Percentiles rank a stretch among this genome's conserved stretches.
Evolutionary conservation across 2,329 filamentous ascomycete species (phyloP).

Genomic region (Aaosphaeria arxii): DNA sequence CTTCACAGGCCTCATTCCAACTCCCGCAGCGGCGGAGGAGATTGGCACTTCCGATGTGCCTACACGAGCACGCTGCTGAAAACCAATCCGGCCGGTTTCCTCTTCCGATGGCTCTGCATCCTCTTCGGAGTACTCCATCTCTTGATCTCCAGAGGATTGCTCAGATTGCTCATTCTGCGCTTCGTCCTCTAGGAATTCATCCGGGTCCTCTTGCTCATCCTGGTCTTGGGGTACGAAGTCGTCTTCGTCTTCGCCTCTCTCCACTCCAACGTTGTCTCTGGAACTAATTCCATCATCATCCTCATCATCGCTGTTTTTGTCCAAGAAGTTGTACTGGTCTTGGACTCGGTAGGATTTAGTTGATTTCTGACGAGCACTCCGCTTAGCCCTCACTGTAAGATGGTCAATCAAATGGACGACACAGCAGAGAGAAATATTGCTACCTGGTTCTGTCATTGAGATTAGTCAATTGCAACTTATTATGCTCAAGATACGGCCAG

Average conservation of each 20-base stretch:
- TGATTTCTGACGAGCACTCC: neutral
- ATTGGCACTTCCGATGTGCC: neutral
- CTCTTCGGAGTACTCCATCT: too few species aligned
- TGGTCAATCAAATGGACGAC: too few species aligned
- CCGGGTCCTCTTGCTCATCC: constrained; percentile 16
- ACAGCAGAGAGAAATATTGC: too few species aligned
- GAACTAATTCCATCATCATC: constrained; percentile 7
- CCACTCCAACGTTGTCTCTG: constrained; percentile 2
- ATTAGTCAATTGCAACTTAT: too few species aligned
- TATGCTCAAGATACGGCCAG: too few species aligned
- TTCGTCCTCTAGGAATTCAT: constrained; percentile 25
- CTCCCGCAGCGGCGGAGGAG: neutral
- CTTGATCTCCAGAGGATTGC: neutral
- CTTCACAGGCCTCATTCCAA: constrained; percentile 5
- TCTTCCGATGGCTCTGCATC: too few species aligned
- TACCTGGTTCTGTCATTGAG: too few species aligned
- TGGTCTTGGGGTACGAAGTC: constrained; percentile 24
- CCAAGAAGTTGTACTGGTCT: constrained; percentile 2
- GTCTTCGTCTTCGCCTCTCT: constrained; percentile 19
- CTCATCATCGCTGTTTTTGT: constrained; percentile 35
- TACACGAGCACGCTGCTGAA: too few species aligned
- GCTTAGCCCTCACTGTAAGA: too few species aligned
- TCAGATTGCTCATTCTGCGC: constrained; percentile 12
- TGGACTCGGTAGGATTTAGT: neutral
- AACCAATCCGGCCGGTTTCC: too few species aligned